Base-by-base conservation (phyloP, 2,329 filamentous ascomycete species). In the Sporothrix brunneoviolacea region DNA sequence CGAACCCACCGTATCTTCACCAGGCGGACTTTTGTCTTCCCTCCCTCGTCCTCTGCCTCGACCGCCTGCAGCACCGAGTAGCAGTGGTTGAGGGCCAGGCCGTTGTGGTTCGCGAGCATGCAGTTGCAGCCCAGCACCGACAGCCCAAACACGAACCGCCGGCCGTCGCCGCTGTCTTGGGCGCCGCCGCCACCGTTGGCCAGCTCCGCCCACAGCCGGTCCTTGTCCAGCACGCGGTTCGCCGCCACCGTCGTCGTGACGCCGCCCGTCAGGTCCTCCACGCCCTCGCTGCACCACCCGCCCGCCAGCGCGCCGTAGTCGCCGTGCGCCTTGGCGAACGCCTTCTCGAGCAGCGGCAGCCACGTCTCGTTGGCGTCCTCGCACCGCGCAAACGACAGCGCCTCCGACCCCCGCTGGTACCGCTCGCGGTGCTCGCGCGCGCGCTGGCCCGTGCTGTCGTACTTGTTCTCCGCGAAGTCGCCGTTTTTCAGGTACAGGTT, bases 241-340 rank as follows among this genome's bases (percentile, higher is more conserved):
- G 76, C 71, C 13, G 74, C 74, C 12, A 83, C 58, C 18, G 77
- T 72, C 2, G 75, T 76, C 0, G 75, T 77, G 8, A 82, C 77
- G 30, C 79, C 79, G 12, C 78, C 79, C 5, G 69, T 75, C 50
- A 76, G 65, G 60, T 79, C 67, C 53, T 75, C 72, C 16, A 75
- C 66, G 12, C 62, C 72, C 52, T 72, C 70, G 16, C 73, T 81
- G 4, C 82, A 75, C 61, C 79, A 86, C 0, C 83, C 84, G 5
- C 83, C 83, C 44, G 82, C 74, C 48, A 88, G 81, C 2, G 83
- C 73, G 22, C 74, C 75, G 54, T 84, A 89, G 59, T 88, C 85
- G 2, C 83, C 84, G 54, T 88, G 84, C 0, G 81, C 79, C 62
- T 89, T 89, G n/a, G 85, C 84, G 60, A 84, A 88, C 6, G 84